Base-by-base conservation (phyloP, 2,329 filamentous ascomycete species). In the Xylariaceae sp. region DNA sequence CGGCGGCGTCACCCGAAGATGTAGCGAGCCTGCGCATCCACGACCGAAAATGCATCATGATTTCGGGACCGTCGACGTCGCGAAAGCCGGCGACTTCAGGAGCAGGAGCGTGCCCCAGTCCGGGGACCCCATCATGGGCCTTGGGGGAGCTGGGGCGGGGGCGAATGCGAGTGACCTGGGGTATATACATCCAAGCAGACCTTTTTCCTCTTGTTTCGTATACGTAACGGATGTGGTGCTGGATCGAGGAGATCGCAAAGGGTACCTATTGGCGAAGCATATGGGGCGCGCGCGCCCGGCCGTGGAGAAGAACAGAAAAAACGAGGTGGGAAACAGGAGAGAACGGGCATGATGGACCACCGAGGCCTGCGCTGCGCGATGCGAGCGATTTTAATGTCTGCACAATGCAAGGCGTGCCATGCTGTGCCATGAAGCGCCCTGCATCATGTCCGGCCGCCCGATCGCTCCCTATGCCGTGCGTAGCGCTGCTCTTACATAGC, bases 131-230 rank as follows among this genome's bases (percentile, higher is more conserved):
- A 39, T 43, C 38, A 17, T 32, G 34, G 37, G 44, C 41, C 39
- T 41, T 17, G 38, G 42, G 30, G 38, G 42, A 41, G 34, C 42
- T 39, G 42, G 42, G 41, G 18, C 34, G 28, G 39, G 17, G 37
- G 34, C 28, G 35, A 4, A 18, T 12, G 17, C 30, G 30, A 18
- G 39, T 46, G 37, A 44, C 38, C 35, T 38, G 43, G 28, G 49
- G 49, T 48, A 52, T 45, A 50, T 44, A 50, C 49, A 50, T 52
- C 32, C 41, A 37, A 35, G 43, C 39, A 19, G 40, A 17, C 33
- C 6, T 7, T 26, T 11, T 11, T 26, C 22, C n/a, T n/a, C n/a
- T n/a, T n/a, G n/a, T 6, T 17, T 32, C 30, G 30, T 32, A 7
- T 32, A n/a, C 30, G 30, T 4, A 32, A 13, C 4, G 30, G 30